A percentile compares a stretch with the other conserved stretches of the same genome.
Conservation (phyloP, 345 rosid species). For the Barbarea vulgaris region DNA sequence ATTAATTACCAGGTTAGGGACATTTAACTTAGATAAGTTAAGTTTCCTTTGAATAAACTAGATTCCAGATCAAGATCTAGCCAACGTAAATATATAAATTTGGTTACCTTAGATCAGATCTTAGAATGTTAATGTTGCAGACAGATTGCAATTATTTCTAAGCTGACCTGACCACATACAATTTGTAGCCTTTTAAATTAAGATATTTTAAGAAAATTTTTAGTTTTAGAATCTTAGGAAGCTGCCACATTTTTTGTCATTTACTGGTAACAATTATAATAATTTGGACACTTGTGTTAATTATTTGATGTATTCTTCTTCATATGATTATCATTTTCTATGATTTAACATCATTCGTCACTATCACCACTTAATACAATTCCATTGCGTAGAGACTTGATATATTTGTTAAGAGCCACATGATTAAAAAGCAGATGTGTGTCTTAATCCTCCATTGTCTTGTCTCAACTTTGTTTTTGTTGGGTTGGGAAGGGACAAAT, state of each 20-base stretch:
- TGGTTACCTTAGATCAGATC: constrained; percentile 31
- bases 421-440: background rate
- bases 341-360: constrained; percentile 19
- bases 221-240: constrained; percentile 14
- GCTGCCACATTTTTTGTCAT: constrained; percentile 26
- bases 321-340: background rate
- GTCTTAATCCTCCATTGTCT: constrained; percentile 19
- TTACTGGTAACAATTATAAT: background rate
- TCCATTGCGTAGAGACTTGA: constrained; percentile 4
- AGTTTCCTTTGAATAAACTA: constrained; percentile 32
- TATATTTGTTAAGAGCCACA: constrained; percentile 1
- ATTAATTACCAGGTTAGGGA: background rate
- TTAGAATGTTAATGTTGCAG: constrained; percentile 39
- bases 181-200: background rate
- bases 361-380: constrained; percentile 15
- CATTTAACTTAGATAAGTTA: constrained; percentile 13
- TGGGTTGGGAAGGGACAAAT: constrained; percentile 27
- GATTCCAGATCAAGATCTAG: constrained; percentile 46
- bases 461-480: constrained; percentile 1
- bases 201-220: background rate
- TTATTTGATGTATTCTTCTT: constrained; percentile 1
- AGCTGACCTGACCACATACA: constrained; percentile 33
- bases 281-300: constrained; percentile 3
- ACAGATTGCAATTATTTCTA: constrained; percentile 26
- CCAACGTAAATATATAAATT: constrained; percentile 16